Base-by-base conservation (phyloP, 805 yeast species). In the Cyberlindnera nakhonratchasimensis region DNA sequence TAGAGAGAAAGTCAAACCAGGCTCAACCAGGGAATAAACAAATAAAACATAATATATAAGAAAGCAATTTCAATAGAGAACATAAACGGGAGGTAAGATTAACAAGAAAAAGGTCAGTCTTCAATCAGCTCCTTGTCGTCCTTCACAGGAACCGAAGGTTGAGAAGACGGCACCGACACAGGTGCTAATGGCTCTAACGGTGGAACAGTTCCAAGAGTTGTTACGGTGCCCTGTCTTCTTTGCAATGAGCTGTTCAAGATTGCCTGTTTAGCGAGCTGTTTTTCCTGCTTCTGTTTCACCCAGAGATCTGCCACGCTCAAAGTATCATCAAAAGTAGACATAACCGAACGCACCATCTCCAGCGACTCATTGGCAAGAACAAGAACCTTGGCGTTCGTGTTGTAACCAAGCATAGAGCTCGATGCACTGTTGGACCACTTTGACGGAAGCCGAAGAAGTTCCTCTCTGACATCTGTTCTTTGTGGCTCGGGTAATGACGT, bases 301-400 rank as follows among this genome's bases (percentile, higher is more conserved):
- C 97, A 91, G 19, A 72, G 68, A 60, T 93, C 97, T 1, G 96
- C 96, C 50, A 82, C 80, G 36, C 78, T 82, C 40, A 91, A 69
- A 38, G 89, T 89, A 35, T 86, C 90, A 58, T 86, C 91, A 53
- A 95, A 88, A 6, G 90, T 90, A 38, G 74, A 74, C 50, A 89
- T 88, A 16, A 91, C 82, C 43, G 85, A 84, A 30, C 82, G 74
- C 28, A 91, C 82, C 88, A 90, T 55, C 32, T 85, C 93, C 36
- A 91, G 66, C 0, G 96, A 82, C 62, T 93, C 99, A 51, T 84
- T 83, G 0, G 98, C 97, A 46, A 91, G 70, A 5, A 85, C 74
- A 20, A 93, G 65, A 1, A 88, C 86, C 48, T 82, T 79, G 18
- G 86, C 87, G 58, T 87, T 85, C 9, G 77, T 66, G 48, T 71